Conservation (phyloP, 352 stramenopile genomes). For the Sclerospora graminicola region DNA sequence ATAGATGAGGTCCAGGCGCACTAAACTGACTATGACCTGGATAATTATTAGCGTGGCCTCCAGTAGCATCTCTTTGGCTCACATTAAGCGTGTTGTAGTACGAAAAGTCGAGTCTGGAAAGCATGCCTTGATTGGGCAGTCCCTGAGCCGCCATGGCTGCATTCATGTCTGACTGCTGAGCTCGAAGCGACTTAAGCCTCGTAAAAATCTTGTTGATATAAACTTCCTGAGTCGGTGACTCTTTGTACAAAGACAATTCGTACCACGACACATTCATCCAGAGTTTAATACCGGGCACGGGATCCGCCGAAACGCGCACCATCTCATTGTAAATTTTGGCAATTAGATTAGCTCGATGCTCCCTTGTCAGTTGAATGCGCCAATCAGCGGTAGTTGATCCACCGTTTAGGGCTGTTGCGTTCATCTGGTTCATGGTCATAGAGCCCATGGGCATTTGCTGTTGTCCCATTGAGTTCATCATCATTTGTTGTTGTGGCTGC, state of each 20-base stretch:
- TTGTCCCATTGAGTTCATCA: constrained; percentile 42
- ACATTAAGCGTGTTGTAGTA: constrained; percentile 71
- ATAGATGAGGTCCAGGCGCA: constrained; percentile 15
- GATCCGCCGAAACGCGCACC: constrained; percentile 68
- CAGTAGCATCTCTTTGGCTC: constrained; percentile 20
- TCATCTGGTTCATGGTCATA: constrained; percentile 24
- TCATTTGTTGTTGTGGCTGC: constrained; percentile 33
- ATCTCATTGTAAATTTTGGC: constrained; percentile 85
- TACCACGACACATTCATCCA: constrained; percentile 87
- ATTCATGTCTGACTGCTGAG: constrained; percentile 65
- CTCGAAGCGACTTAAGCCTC: constrained; percentile 62
- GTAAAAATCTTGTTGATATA: constrained; percentile 88
- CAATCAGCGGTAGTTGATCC: constrained; percentile 32
- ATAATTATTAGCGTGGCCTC: constrained; percentile 25
- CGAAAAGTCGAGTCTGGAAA: constrained; percentile 68
- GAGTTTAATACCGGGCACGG: constrained; percentile 71
- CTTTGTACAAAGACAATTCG: constrained; percentile 79
- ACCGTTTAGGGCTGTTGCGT: constrained; percentile 11
- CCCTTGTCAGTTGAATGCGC: constrained; percentile 67
- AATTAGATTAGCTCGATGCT: constrained; percentile 78
- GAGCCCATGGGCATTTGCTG: constrained; percentile 14
- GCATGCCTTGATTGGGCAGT: constrained; percentile 61
- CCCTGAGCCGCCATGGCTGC: constrained; percentile 52
- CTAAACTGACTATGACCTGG: constrained; percentile 31
- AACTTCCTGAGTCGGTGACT: constrained; percentile 75